Base-by-base conservation (phyloP, 441 rosid genomes). In the Melastoma candidum region DNA sequence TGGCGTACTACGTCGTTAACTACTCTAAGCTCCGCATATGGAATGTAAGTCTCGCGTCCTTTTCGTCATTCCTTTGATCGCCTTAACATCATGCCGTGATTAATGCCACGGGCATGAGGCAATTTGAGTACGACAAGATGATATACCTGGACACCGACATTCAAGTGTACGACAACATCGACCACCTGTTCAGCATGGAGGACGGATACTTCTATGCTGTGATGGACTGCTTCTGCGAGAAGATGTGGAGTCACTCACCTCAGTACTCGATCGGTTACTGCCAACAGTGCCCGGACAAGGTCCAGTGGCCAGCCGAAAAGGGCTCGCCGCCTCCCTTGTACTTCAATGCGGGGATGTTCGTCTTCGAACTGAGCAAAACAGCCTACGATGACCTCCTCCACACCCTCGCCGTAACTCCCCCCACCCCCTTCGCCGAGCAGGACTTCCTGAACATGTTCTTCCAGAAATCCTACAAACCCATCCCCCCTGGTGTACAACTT, bases 271-370 rank as follows among this genome's bases (percentile, higher is more conserved):
- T 82, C 8, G 77, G 83, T 24, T 82, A 82, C 51, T 79, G 84
- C 68, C 84, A 82, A 70, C 83, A 79, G 76, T 73, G 81, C 49
- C 88, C 88, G 0, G 70, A 78, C 48, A 72, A 46, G 58, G 76
- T 76, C 26, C 44, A 51, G 0, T 79, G 84, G 84, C 88, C 81
- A 0, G 69, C 64, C 4, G 68, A 77, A 43, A 73, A 74, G 76
- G 83, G 79, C n/a, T 70, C 81, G 12, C 81, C 79, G 43, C 85
- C 89, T 13, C 57, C 82, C 51, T 48, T 77, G 54, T 85, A 85
- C 77, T 85, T 80, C 76, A 85, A 85, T 47, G 94, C 94, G 0
- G 87, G 94, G 51, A 79, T 75, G 85, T 80, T 79, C 55, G 83
- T 82, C 56, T 79, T 77, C 53, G 83, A 82, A 72, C 85, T 83